Conservation (phyloP, 495 filamentous ascomycete genomes). For the Aspergillus coremiiformis region DNA sequence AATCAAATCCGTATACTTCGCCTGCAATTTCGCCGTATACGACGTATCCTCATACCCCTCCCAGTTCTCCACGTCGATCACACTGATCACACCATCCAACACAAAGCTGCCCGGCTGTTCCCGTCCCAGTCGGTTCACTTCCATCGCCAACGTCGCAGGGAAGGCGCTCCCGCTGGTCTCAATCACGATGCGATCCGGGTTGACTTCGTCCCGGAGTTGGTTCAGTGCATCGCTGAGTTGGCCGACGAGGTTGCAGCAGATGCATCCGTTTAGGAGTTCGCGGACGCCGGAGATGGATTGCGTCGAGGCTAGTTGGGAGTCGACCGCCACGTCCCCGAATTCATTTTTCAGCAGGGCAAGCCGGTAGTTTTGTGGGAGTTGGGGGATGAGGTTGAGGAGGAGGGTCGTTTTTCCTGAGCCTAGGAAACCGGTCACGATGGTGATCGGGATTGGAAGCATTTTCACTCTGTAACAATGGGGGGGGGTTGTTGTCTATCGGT, state of each 20-base stretch:
- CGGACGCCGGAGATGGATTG: slow-evolving; percentile 79
- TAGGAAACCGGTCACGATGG: slow-evolving; percentile 90
- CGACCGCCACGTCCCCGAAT: slow-evolving; percentile 89
- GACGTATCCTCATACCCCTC: slow-evolving; percentile 86
- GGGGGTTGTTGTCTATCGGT: background rate
- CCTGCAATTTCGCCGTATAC: slow-evolving; percentile 80
- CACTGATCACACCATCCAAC: slow-evolving; percentile 84
- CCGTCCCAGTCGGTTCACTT: slow-evolving; percentile 72
- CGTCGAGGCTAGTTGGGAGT: slow-evolving; percentile 79
- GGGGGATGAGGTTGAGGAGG: slow-evolving; percentile 80
- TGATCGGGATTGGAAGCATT: slow-evolving; percentile 74
- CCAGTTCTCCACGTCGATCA: slow-evolving; percentile 98
- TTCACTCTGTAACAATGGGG: too few relatives aligned
- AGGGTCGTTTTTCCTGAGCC: slow-evolving; percentile 93
- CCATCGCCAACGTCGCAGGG: slow-evolving; percentile 84
- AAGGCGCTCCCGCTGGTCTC: slow-evolving; percentile 88
- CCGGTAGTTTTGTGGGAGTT: slow-evolving; percentile 68
- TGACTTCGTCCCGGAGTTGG: slow-evolving; percentile 52
- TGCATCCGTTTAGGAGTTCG: slow-evolving; percentile 92
- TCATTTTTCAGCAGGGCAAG: slow-evolving; percentile 98
- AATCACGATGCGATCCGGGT: slow-evolving; percentile 81
- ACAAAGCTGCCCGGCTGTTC: slow-evolving; percentile 51
- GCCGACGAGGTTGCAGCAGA: slow-evolving; percentile 96
- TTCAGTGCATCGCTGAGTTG: slow-evolving; percentile 73
- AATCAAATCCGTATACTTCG: slow-evolving; percentile 84